Percentiles rank a stretch among this genome's conserved stretches.
phyloP scores from a whole-genome alignment of 139 green algal species.

The Chlorella sp. region DNA sequence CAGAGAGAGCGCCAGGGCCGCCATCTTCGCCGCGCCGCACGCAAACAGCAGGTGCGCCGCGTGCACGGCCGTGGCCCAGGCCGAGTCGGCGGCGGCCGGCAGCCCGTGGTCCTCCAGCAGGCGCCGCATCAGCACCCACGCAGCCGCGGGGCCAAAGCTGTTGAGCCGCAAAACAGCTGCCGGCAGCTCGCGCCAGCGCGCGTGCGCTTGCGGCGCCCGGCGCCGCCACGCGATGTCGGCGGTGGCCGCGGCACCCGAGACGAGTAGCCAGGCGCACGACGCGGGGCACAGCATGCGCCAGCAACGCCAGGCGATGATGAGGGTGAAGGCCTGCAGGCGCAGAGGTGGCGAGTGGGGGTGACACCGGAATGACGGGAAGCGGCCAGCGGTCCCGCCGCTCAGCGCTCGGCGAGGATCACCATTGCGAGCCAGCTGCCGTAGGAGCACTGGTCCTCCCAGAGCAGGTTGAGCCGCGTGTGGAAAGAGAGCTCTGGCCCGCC shows the following conservation, averaged over 20 bases:
- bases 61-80: conserved; percentile 7
- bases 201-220: background rate
- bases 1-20: background rate
- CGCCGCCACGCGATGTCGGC: conserved; percentile 1
- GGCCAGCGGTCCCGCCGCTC: too few species aligned
- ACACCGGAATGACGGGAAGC: too few species aligned
- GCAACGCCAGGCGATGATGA: background rate
- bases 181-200: background rate
- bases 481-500: too few species aligned
- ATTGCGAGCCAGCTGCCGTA: too few species aligned
- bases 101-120: background rate
- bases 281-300: background rate
- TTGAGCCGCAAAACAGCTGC: background rate
- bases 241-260: background rate
- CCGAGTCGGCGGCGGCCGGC: background rate
- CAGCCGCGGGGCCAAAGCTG: background rate
- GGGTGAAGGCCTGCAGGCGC: background rate
- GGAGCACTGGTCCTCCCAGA: too few species aligned
- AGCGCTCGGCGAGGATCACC: too few species aligned
- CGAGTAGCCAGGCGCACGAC: background rate
- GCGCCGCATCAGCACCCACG: background rate
- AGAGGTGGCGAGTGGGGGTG: too few species aligned
- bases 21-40: background rate
- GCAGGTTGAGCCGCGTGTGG: too few species aligned
- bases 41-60: conserved; percentile 1